A percentile compares a stretch with the other conserved stretches of the same genome.
phyloP scores from a whole-genome alignment of 495 filamentous ascomycete species.

The Lasiosphaeria miniovina region DNA sequence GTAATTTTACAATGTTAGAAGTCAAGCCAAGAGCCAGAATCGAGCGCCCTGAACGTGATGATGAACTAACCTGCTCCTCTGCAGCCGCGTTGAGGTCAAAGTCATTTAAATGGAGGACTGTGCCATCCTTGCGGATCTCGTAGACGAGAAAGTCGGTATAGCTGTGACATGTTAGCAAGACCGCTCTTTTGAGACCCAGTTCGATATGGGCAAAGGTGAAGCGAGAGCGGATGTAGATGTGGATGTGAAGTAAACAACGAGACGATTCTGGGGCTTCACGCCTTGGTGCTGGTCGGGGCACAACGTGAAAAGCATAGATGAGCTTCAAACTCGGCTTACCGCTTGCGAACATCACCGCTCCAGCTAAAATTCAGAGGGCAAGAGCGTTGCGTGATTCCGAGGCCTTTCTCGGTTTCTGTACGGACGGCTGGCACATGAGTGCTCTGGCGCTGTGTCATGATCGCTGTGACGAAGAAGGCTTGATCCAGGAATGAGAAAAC shows the following conservation, averaged over 20 bases:
- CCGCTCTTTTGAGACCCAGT: neutral
- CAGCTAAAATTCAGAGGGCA: slow-evolving; percentile 32
- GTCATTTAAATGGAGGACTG: slow-evolving; percentile 71
- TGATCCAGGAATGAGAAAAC: neutral
- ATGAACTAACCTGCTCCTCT: slow-evolving; percentile 30
- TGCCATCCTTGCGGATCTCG: slow-evolving; percentile 76
- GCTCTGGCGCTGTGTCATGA: slow-evolving; percentile 10
- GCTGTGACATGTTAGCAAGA: slow-evolving; percentile 37
- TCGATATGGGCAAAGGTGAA: neutral
- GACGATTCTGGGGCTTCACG: neutral
- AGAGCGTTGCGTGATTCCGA: slow-evolving; percentile 36
- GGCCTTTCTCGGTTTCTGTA: slow-evolving; percentile 30
- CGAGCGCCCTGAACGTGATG: neutral
- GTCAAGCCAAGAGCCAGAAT: neutral
- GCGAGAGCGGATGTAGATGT: neutral
- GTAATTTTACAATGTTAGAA: too few relatives aligned
- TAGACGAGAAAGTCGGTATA: slow-evolving; percentile 96
- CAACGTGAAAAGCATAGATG: neutral
- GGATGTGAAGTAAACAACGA: neutral
- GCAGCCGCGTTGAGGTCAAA: slow-evolving; percentile 43
- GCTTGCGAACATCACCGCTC: slow-evolving; percentile 39
- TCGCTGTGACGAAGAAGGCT: neutral
- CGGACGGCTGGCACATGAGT: slow-evolving; percentile 36
- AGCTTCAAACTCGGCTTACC: slow-evolving; percentile 21
- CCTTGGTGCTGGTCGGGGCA: too few relatives aligned